These are phyloP conservation scores for Populus davidiana DNA, from an alignment of 345 rosid genomes.

Conservation along the genomic window DNA sequence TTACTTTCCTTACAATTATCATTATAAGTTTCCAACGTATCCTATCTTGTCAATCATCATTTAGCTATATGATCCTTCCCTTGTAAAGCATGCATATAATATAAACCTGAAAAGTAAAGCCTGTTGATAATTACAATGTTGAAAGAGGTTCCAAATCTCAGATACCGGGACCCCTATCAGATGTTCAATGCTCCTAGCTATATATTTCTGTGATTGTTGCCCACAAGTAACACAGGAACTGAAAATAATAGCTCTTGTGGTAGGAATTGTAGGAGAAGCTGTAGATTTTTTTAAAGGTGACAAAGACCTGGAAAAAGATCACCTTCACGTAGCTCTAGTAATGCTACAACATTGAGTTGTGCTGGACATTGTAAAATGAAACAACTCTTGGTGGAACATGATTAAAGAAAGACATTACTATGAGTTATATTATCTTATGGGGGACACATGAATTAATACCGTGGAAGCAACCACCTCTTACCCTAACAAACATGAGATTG, in stretches of 20 bases:
- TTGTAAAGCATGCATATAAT: not conserved
- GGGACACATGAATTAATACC: not conserved
- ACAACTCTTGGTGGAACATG: not conserved
- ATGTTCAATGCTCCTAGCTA: no score
- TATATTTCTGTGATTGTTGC: no score
- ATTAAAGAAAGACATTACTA: not conserved
- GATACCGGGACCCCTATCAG: no score
- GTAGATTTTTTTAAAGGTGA: not conserved
- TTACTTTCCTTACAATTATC: conserved; percentile 14
- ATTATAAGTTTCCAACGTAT: conserved; percentile 9
- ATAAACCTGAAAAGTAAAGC: not conserved
- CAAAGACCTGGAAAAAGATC: not conserved
- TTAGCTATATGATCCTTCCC: not conserved
- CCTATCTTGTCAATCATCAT: conserved; percentile 12
- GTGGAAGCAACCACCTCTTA: not conserved
- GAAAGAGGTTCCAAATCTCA: not conserved
- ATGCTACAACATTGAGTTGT: not conserved
- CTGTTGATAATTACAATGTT: not conserved
- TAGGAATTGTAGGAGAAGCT: not conserved
- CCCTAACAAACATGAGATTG: not conserved
- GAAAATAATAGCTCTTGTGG: not conserved
- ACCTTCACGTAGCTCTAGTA: not conserved
- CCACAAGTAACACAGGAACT: not conserved
- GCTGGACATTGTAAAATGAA: not conserved
- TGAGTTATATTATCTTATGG: not conserved